Conservation (phyloP, 768 basidiomycete species). For the Cystobasidium onofrii region DNA sequence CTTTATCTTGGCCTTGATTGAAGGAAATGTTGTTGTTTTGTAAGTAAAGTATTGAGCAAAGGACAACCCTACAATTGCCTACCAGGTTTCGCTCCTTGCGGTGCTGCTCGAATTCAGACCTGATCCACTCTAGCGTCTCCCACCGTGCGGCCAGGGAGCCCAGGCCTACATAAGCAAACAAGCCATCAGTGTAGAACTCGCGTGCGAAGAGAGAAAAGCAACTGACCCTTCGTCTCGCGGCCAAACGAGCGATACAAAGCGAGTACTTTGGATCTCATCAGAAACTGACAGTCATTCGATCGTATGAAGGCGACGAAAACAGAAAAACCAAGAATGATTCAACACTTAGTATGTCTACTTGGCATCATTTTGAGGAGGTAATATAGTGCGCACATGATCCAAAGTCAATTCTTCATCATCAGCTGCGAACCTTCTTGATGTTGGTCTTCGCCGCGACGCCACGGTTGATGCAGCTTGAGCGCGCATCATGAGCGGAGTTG, state of each 20-base stretch:
- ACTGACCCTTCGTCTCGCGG: conserved; percentile 32
- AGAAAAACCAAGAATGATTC: too few relatives aligned
- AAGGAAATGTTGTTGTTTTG: too few relatives aligned
- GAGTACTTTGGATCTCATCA: conserved; percentile 36
- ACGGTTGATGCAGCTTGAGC: neutral
- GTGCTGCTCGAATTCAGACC: conserved; percentile 39
- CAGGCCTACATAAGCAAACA: neutral
- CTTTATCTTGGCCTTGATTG: conserved; percentile 31
- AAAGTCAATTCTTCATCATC: neutral
- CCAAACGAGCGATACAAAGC: conserved; percentile 39
- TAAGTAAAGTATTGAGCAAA: neutral
- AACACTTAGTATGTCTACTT: neutral
- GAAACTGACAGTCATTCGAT: conserved; percentile 35
- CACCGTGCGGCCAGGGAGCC: conserved; percentile 29
- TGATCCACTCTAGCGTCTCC: conserved; percentile 37
- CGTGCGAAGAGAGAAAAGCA: too few relatives aligned
- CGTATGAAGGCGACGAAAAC: too few relatives aligned
- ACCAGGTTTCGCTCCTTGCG: conserved; percentile 34
- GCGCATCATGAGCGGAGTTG: neutral
- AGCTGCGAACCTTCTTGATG: neutral
- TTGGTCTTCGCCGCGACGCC: neutral
- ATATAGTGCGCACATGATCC: neutral
- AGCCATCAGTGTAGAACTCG: too few relatives aligned
- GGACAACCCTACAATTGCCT: neutral
- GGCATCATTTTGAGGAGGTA: neutral